phyloP scores from a whole-genome alignment of 1,284 basidiomycete species.

The Coniferiporia sulphurascens region DNA sequence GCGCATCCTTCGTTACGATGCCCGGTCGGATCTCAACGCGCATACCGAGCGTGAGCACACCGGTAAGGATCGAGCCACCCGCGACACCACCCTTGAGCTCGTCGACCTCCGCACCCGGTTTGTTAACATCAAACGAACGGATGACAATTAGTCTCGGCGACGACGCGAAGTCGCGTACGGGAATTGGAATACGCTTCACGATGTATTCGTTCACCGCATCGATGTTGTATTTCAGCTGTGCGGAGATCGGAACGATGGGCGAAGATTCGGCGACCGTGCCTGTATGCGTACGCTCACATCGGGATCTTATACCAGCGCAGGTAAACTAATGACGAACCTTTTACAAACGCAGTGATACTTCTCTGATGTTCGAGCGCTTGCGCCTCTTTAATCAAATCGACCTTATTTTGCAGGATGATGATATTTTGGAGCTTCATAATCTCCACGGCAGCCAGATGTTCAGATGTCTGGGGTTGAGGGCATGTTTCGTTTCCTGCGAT shows the following conservation, averaged over 20 bases:
- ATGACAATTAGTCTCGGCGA: constrained; percentile 95
- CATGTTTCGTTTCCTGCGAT: constrained; percentile 98
- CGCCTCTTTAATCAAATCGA: constrained; percentile 90
- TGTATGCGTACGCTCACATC: constrained; percentile 28
- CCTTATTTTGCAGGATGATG: constrained; percentile 97
- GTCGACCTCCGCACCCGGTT: constrained; percentile 94
- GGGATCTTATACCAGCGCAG: background rate
- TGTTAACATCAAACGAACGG: constrained; percentile 99
- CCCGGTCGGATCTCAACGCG: constrained; percentile 98
- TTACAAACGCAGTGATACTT: constrained; percentile 89
- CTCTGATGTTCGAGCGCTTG: constrained; percentile 92
- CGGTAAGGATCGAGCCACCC: constrained; percentile 92
- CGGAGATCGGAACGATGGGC: constrained; percentile 97
- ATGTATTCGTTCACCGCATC: constrained; percentile 99
- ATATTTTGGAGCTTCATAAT: constrained; percentile 99
- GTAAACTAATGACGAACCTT: constrained; percentile 45
- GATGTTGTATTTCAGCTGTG: constrained; percentile 98
- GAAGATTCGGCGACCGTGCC: constrained; percentile 96
- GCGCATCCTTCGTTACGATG: constrained; percentile 92
- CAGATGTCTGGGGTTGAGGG: constrained; percentile 97
- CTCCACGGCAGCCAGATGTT: constrained; percentile 97
- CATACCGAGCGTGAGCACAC: constrained; percentile 86
- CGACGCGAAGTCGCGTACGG: constrained; percentile 88
- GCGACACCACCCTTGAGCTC: constrained; percentile 98
- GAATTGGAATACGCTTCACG: constrained; percentile 93